Evolutionary conservation across 2,329 filamentous ascomycete genomes (phyloP).

Genomic region (Colletotrichum sp.): DNA sequence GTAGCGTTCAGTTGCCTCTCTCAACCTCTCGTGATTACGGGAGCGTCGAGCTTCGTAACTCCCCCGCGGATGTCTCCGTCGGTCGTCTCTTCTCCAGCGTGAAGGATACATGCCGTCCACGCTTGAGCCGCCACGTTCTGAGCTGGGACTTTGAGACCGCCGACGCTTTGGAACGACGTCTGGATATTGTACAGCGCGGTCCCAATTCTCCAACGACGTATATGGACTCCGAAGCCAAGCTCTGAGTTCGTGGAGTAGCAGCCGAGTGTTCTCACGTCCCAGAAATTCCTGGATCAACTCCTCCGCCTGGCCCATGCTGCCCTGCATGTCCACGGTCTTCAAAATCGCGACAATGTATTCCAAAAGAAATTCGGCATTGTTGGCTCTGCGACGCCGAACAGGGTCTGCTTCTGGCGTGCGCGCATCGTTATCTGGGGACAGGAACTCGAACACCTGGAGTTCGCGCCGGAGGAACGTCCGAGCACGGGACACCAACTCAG

Average conservation of each 20-base stretch:
- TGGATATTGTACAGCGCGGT: slow-evolving; percentile 76
- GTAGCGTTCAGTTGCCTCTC: slow-evolving; percentile 15
- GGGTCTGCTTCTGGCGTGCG: slow-evolving; percentile 11
- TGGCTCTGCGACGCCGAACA: slow-evolving; percentile 43
- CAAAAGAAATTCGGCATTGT: slow-evolving; percentile 82
- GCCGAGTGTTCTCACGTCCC: slow-evolving; percentile 71
- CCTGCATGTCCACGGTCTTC: slow-evolving; percentile 82
- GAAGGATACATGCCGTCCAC: slow-evolving; percentile 17
- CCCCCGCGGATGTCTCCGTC: slow-evolving; percentile 5
- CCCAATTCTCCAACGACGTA: slow-evolving; percentile 76
- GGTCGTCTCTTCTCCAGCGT: slow-evolving; percentile 19
- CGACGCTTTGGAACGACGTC: neutral
- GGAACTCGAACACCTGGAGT: slow-evolving; percentile 80
- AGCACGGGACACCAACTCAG: slow-evolving; percentile 76
- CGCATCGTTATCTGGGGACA: slow-evolving; percentile 42
- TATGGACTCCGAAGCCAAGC: slow-evolving; percentile 86
- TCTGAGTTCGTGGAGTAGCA: slow-evolving; percentile 86
- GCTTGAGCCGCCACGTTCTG: neutral
- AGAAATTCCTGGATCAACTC: slow-evolving; percentile 81
- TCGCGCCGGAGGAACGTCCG: slow-evolving; percentile 85
- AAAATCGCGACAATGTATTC: slow-evolving; percentile 87
- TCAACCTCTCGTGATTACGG: slow-evolving; percentile 2
- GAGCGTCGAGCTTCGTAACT: neutral
- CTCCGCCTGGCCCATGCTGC: slow-evolving; percentile 78
- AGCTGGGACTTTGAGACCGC: slow-evolving; percentile 12